phyloP scores from a whole-genome alignment of 2,329 filamentous ascomycete genomes.

The Aspergillus sp. region DNA sequence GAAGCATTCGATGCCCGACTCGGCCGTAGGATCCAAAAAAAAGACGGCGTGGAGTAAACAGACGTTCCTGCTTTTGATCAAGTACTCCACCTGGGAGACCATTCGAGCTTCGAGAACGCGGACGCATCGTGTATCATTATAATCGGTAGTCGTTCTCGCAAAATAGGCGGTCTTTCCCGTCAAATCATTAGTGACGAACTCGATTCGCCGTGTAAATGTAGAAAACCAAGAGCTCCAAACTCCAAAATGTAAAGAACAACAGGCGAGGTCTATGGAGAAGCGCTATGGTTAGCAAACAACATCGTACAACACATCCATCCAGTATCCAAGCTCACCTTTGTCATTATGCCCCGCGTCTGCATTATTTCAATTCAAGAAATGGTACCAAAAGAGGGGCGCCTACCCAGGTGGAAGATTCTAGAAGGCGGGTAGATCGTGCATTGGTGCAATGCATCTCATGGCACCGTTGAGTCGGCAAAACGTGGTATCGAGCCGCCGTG shows the following conservation, averaged over 20 bases:
- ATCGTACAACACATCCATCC: background rate
- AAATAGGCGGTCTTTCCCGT: conserved; percentile 24
- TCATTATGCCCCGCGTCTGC: conserved; percentile 4
- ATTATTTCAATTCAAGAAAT: conserved; percentile 18
- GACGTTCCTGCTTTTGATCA: background rate
- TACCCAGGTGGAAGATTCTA: background rate
- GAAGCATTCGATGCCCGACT: background rate
- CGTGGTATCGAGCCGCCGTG: conserved; percentile 23
- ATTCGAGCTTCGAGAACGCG: conserved; percentile 19
- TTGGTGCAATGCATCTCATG: conserved; percentile 9
- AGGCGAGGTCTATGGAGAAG: background rate
- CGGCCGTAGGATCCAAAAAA: conserved; percentile 8
- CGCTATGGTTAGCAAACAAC: background rate
- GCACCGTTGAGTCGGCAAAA: conserved; percentile 22
- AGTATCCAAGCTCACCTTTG: conserved; percentile 10
- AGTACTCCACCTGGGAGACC: conserved; percentile 10
- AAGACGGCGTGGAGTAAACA: background rate
- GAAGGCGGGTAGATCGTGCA: conserved; percentile 1
- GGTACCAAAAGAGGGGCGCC: conserved; percentile 12
- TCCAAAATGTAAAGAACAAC: conserved; percentile 19
- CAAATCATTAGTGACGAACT: conserved; percentile 29
- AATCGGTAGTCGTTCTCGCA: conserved; percentile 24
- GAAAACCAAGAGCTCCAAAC: conserved; percentile 22
- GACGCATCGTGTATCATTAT: conserved; percentile 19
- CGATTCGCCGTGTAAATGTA: conserved; percentile 17